phyloP scores from a whole-genome alignment of 2,329 filamentous ascomycete species.

The Cladosporium sp. region DNA sequence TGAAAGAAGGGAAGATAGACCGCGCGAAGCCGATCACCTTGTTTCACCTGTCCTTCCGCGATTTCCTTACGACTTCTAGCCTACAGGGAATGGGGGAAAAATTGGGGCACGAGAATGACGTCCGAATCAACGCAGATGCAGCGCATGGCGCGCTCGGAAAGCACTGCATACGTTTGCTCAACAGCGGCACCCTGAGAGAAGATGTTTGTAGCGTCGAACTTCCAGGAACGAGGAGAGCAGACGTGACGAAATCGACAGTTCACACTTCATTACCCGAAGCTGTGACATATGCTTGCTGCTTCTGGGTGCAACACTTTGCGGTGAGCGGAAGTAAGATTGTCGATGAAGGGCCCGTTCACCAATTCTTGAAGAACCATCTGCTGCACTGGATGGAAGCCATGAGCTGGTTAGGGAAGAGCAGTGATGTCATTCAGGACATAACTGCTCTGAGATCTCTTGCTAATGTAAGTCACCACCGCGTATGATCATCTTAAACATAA shows the following conservation, averaged over 20 bases:
- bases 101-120: neutral
- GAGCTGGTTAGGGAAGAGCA: neutral
- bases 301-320: neutral
- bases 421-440: neutral
- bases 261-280: neutral
- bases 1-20: neutral
- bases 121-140: neutral
- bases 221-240: neutral
- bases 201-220: neutral
- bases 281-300: neutral
- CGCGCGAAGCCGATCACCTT: neutral
- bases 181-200: neutral
- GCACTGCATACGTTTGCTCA: neutral
- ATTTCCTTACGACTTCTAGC: neutral
- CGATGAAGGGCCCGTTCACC: neutral
- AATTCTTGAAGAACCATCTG: neutral
- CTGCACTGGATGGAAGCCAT: conserved; percentile 1
- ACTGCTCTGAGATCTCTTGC: neutral
- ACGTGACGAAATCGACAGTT: neutral
- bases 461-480: neutral
- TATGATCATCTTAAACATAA: too few species aligned
- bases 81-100: neutral
- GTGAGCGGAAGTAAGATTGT: neutral
- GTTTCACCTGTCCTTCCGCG: neutral
- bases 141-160: neutral